phyloP scores from a whole-genome alignment of 2,329 filamentous ascomycete genomes.

The Botrytis sinoallii region DNA sequence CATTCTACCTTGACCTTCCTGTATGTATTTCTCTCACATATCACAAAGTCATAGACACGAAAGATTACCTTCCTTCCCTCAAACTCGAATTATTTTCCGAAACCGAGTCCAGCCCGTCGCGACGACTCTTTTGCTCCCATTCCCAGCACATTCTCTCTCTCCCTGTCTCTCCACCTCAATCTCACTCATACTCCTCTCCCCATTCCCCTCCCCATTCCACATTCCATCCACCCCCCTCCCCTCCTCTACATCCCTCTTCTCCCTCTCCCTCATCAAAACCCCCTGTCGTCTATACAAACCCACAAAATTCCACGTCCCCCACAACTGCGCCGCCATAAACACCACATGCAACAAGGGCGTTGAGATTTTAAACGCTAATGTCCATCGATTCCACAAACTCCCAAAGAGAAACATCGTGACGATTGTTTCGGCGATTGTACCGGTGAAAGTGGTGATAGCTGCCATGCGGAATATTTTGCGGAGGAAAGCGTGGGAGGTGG shows the following conservation, averaged over 20 bases:
- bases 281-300: not conserved
- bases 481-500: constrained; percentile 41
- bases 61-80: not conserved
- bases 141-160: not conserved
- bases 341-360: constrained; percentile 44
- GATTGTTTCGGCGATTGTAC: constrained; percentile 43
- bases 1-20: not conserved
- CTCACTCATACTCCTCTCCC: not conserved
- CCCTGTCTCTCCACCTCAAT: not conserved
- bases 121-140: not conserved
- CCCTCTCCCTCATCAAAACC: not conserved
- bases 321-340: constrained; percentile 44
- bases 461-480: constrained; percentile 40
- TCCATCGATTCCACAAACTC: constrained; percentile 43
- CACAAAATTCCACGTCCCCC: constrained; percentile 42
- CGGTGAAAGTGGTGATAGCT: constrained; percentile 40
- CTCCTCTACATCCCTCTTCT: not conserved
- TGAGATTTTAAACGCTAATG: constrained; percentile 43
- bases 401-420: constrained; percentile 46
- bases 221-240: not conserved
- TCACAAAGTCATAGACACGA: not conserved
- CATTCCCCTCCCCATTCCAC: not conserved
- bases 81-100: not conserved
- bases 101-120: not conserved
- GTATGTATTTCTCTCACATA: not conserved